Evolutionary conservation across 1,284 basidiomycete species (phyloP), one percentile per base, ranked within the genome.

Genomic region (Ustilago trichophora): DNA sequence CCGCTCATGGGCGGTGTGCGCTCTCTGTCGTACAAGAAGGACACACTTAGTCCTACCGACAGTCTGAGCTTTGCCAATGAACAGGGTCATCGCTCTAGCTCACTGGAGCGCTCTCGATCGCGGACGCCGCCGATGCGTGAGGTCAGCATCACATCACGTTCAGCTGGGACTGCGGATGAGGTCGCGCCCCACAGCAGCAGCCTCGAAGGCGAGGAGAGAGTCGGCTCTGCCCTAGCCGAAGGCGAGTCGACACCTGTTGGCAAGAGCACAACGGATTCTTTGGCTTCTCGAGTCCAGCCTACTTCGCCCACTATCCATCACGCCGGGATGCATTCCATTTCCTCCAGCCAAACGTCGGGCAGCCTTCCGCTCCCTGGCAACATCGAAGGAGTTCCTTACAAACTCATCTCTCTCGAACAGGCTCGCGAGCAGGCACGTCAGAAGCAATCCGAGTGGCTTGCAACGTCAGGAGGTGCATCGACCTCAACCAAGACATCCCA

Each of bases 391-490:
- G 73, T 74, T 13, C 64, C 66, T 3, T 77, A 77, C 71, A 75
- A 76, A 55, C 72, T 77, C 38, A 77, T 77, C 48, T 72, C 71
- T 26, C 66, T 77, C 32, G 62, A 77, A 35, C 44, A 75, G 40
- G 72, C 72, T 6, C 64, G 74, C 12, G 60, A 69, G 44, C 63
- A 72, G 42, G 59, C 62, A 12, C 53, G 65, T 15, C 57, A 56
- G 50, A 68, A 62, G 40, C 65, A 68, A 43, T 57, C 57, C 25
- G 65, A 68, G 40, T 68, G 65, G 65, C 51, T 68, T 10, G 58
- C 65, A 16, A 35, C 65, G 15, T 50, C 65, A 1, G 52, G 58
- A 10, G 43, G 37, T 7, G 13, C 29, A 2, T n/a, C 35, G 13
- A 26, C 38, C 11, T 18, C 36, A 3, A 46, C 6, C 19, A 56